Conservation (phyloP, 2,329 filamentous ascomycete species). For the Shiraia bambusicola region DNA sequence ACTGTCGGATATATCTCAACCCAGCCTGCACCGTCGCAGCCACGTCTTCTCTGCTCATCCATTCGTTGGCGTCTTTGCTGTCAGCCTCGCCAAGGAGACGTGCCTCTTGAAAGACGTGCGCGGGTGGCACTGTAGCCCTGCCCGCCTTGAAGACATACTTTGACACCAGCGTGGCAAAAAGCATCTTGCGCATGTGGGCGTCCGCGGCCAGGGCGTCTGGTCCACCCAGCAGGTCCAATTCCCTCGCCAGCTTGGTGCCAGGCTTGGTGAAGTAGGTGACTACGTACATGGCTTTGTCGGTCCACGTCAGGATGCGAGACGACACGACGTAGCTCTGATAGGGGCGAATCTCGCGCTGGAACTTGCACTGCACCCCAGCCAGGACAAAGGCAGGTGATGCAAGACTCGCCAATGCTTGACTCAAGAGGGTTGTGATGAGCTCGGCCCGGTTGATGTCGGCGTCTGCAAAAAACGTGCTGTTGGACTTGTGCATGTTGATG, state of each 20-base stretch:
- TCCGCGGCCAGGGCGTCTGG: conserved; percentile 26
- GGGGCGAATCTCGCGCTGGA: conserved; percentile 44
- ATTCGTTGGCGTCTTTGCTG: too few relatives aligned
- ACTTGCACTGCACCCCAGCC: conserved; percentile 44
- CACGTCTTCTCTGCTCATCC: too few relatives aligned
- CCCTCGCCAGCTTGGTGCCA: conserved; percentile 18
- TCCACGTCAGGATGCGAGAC: conserved; percentile 45
- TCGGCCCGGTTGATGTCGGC: conserved; percentile 78
- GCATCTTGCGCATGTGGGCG: conserved; percentile 12
- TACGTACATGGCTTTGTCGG: conserved; percentile 47
- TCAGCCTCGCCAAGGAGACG: too few relatives aligned
- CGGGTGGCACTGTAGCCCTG: conserved; percentile 71
- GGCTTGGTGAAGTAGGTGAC: conserved; percentile 45
- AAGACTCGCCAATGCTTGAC: conserved; percentile 9
- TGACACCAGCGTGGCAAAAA: conserved; percentile 43
- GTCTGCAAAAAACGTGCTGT: conserved; percentile 84
- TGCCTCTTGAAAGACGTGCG: conserved; percentile 67
- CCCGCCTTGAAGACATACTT: conserved; percentile 11
- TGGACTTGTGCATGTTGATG: conserved; percentile 82
- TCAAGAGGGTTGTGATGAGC: conserved; percentile 59
- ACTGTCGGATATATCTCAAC: too few relatives aligned
- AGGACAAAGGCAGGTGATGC: conserved; percentile 49
- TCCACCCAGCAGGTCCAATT: conserved; percentile 22
- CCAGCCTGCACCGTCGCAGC: too few relatives aligned
- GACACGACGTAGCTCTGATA: conserved; percentile 43